Evolutionary conservation across 2,329 filamentous ascomycete species (phyloP), one percentile per base, ranked within the genome.

Genomic region (Cryphonectria parasitica): DNA sequence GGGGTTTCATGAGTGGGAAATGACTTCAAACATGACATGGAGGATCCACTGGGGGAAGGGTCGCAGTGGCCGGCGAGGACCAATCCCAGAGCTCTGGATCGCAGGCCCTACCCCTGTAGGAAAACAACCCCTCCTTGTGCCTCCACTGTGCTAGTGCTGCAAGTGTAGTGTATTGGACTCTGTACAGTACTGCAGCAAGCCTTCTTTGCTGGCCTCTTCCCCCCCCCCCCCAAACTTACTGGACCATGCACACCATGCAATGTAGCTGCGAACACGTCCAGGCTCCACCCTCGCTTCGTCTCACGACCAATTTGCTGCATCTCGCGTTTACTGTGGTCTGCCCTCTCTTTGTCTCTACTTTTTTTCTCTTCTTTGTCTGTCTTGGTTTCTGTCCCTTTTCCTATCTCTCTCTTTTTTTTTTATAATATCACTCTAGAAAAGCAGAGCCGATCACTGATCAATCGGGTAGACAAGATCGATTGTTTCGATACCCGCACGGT

Each of bases 221-320:
- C 25, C 54, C 28, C 15, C 54, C 25, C 13, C 13, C 45, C 45
- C 7, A n/a, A 49, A n/a, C 45, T 19, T 22, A n/a, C 45, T 49
- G 17, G 45, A 19, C 45, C 45, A 49, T 49, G 45, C 45, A 49
- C 22, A 22, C 58, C 36, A 28, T 43, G 36, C 36, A 17, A 22
- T 64, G 36, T n/a, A 19, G 19, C 66, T 39, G 66, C 67, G 49
- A 66, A 71, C 64, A 67, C 64, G 67, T 71, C 58, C 65, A 63
- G 64, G 70, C 70, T 60, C 70, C 70, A 71, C 70, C 36, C 60
- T 69, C 64, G 49, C 70, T 64, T 69, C 64, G 68, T 69, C 67
- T 70, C 70, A 67, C 70, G 60, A 69, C 67, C 70, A 71, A 60
- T 70, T 69, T 63, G 36, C 54, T 52, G 54, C 58, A 64, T 49